A percentile compares a stretch with the other conserved stretches of the same genome.
These are phyloP conservation scores for Sideroxylon spinosum DNA, from an alignment of 179 eudicot genomes.

Conservation along the genomic window DNA sequence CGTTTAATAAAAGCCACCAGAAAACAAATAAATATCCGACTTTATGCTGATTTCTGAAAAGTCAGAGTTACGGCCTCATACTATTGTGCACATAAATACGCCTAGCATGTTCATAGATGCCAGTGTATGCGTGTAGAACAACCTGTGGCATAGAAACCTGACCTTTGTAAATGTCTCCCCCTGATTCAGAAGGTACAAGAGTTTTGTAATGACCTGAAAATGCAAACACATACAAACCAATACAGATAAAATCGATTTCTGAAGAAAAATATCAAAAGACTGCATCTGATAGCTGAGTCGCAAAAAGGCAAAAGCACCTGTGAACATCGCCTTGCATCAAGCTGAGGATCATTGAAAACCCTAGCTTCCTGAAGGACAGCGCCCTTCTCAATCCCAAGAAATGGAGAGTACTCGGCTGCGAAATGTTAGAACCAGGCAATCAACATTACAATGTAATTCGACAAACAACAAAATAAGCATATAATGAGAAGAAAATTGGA, in stretches of 20 bases:
- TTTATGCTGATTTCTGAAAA: too few relatives aligned
- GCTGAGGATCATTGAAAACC: conserved; percentile 89
- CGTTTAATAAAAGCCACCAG: not conserved
- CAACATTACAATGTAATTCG: conserved; percentile 12
- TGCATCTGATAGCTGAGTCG: not conserved
- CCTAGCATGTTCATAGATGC: not conserved
- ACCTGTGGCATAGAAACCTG: conserved; percentile 7
- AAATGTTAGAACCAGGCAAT: not conserved
- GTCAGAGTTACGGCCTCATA: not conserved
- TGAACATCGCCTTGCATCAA: conserved; percentile 81
- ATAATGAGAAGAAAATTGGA: not conserved
- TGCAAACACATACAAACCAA: not conserved
- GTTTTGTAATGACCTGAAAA: conserved; percentile 79
- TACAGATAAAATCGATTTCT: not conserved
- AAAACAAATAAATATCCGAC: not conserved
- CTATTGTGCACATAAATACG: not conserved
- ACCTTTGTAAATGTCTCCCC: conserved; percentile 96
- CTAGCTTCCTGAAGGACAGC: conserved; percentile 95
- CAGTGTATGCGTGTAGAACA: conserved; percentile 1
- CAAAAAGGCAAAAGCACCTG: conserved; percentile 45
- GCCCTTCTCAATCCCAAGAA: conserved; percentile 84
- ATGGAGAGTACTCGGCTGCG: conserved; percentile 78
- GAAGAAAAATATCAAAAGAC: not conserved
- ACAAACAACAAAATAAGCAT: not conserved
- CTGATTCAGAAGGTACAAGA: conserved; percentile 81